Conservation (phyloP, 2,329 filamentous ascomycete species). For the Geosmithia flava region DNA sequence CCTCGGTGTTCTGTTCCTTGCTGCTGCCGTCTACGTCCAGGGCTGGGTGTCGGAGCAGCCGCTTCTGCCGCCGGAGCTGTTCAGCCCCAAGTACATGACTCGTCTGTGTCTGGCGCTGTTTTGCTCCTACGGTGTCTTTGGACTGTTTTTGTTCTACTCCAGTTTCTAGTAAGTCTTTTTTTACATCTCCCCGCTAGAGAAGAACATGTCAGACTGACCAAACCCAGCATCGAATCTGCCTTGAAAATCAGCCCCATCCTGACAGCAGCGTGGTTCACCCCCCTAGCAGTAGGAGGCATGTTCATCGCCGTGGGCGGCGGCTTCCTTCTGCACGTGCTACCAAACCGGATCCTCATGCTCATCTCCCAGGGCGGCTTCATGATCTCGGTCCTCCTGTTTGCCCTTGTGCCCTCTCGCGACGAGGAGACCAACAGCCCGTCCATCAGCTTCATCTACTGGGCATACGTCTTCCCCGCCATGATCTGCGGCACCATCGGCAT, state of each 20-base stretch:
- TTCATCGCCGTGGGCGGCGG: constrained; percentile 49
- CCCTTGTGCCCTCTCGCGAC: constrained; percentile 43
- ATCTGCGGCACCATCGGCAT: constrained; percentile 58
- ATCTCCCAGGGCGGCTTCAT: constrained; percentile 50
- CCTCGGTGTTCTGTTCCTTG: constrained; percentile 47
- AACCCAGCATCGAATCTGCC: constrained; percentile 22
- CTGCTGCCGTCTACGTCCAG: constrained; percentile 55
- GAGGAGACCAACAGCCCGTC: constrained; percentile 11
- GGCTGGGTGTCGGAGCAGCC: constrained; percentile 57
- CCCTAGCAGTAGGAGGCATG: constrained; percentile 56
- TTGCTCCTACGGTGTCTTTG: constrained; percentile 56
- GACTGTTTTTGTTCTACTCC: constrained; percentile 57
- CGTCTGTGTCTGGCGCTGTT: constrained; percentile 48
- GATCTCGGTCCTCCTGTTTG: constrained; percentile 47
- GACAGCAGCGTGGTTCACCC: constrained; percentile 56
- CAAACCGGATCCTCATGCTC: constrained; percentile 49
- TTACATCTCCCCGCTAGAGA: not conserved
- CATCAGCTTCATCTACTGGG: constrained; percentile 44
- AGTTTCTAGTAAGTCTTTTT: constrained; percentile 46
- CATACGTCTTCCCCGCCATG: constrained; percentile 61
- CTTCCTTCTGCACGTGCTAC: constrained; percentile 53
- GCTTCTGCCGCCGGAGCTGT: constrained; percentile 57
- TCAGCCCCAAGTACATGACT: constrained; percentile 57
- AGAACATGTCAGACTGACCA: too few relatives aligned
- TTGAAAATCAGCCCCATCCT: constrained; percentile 47